Evolutionary conservation across 768 basidiomycete genomes (phyloP).

Genomic region (Coprinopsis cinerea): DNA sequence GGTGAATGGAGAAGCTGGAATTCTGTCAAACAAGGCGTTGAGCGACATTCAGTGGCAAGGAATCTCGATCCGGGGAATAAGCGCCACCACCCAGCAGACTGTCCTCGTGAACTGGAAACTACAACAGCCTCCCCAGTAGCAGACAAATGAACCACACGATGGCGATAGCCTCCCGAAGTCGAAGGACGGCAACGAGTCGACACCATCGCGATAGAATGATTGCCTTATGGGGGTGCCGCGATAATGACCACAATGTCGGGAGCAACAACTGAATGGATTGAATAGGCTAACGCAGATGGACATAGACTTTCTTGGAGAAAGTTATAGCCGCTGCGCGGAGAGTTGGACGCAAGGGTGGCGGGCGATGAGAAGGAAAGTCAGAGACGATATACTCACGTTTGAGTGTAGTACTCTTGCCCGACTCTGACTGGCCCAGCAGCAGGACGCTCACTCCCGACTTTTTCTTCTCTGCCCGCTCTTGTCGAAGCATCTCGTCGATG

Average conservation of each 20-base stretch:
- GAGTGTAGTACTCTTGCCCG: slow-evolving; percentile 82
- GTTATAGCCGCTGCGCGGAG: background rate
- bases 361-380: background rate
- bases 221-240: slow-evolving; percentile 10
- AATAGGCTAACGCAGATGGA: background rate
- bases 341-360: background rate
- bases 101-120: background rate
- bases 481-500: slow-evolving; percentile 74
- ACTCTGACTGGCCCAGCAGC: slow-evolving; percentile 84
- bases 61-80: background rate
- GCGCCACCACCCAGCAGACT: background rate
- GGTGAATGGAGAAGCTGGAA: slow-evolving; percentile 80
- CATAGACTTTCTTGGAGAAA: background rate
- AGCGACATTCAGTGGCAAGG: background rate
- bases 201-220: slow-evolving; percentile 3
- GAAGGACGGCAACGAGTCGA: slow-evolving; percentile 2
- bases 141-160: too few relatives aligned
- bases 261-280: background rate
- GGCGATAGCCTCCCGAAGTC: background rate
- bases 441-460: slow-evolving; percentile 66
- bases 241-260: slow-evolving; percentile 3
- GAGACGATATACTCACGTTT: slow-evolving; percentile 62
- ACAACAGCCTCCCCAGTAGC: too few relatives aligned
- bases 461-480: slow-evolving; percentile 56
- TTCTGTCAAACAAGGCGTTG: slow-evolving; percentile 39